Evolutionary conservation across 2,329 filamentous ascomycete species (phyloP), one percentile per base, ranked within the genome.

Genomic region (Diplodia intermedia): DNA sequence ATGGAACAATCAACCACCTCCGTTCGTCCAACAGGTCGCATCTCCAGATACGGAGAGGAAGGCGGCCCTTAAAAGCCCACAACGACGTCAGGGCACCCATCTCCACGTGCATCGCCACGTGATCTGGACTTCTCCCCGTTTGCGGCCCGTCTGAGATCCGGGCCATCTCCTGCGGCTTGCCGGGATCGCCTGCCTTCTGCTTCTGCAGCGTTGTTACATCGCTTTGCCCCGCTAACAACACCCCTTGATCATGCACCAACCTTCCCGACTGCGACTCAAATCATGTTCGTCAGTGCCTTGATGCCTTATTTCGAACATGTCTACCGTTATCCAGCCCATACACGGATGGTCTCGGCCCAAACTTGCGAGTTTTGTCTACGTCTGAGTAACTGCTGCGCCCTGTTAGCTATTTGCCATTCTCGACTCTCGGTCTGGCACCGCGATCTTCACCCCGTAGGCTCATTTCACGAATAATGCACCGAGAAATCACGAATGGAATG

Each of bases 81-180:
- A 33, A 38, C 33, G 54, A 38, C 33, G 54, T 8, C 54, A 6
- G 20, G 11, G 54, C 54, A 56, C 54, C n/a, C 31, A 40, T n/a
- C 54, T 31, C 54, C 54, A 56, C 54, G 54, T 56, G 54, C 31
- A n/a, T 14, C 6, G 26, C 31, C 54, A 56, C 54, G 54, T 56
- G 54, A 56, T 20, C 31, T 12, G 54, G 54, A 40, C 54, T 56
- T 56, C 54, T 56, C 54, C 54, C 54, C 54, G 54, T 47, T 20
- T 47, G n/a, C 43, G 18, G 43, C 43, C 43, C 43, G 40, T 47
- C 18, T 20, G 15, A 18, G 18, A 47, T 6, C 40, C 40, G 40
- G 40, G 43, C 43, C 20, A n/a, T n/a, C 33, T 36, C 33, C 33
- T 36, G 9, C 33, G 33, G 40, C 15, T 8, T 9, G 6, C 40